A percentile compares a stretch with the other conserved stretches of the same genome.
phyloP scores from a whole-genome alignment of 768 basidiomycete species.

The Mycena venus region DNA sequence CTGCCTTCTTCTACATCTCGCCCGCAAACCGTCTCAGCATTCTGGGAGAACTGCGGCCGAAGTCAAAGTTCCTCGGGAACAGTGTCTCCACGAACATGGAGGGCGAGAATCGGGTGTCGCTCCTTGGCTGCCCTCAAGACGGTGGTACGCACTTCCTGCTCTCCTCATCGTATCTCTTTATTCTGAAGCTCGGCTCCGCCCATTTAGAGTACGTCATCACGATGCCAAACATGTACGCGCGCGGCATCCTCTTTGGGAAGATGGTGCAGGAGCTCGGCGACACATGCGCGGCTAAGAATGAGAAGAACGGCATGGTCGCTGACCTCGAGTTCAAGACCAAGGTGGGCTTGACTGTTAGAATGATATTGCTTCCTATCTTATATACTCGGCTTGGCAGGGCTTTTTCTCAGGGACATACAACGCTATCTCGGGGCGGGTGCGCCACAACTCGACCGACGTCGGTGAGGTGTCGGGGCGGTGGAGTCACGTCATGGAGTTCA shows the following conservation, averaged over 20 bases:
- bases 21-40: slow-evolving; percentile 91
- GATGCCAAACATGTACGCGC: slow-evolving; percentile 98
- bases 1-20: slow-evolving; percentile 96
- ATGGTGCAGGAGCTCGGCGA: slow-evolving; percentile 98
- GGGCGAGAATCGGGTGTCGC: slow-evolving; percentile 89
- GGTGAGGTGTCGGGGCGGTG: slow-evolving; percentile 94
- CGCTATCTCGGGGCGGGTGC: slow-evolving; percentile 85
- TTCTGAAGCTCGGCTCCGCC: background rate
- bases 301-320: slow-evolving; percentile 77
- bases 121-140: slow-evolving; percentile 88
- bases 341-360: slow-evolving; percentile 54
- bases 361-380: background rate
- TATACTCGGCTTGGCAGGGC: slow-evolving; percentile 63
- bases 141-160: slow-evolving; percentile 70
- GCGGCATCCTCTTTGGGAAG: slow-evolving; percentile 90
- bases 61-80: slow-evolving; percentile 97
- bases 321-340: slow-evolving; percentile 99
- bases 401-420: slow-evolving; percentile 99
- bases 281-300: slow-evolving; percentile 86
- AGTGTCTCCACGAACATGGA: slow-evolving; percentile 97
- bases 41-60: slow-evolving; percentile 94
- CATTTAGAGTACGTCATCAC: slow-evolving; percentile 83
- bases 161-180: slow-evolving; percentile 22
- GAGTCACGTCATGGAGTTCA: slow-evolving; percentile 92
- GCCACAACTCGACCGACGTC: slow-evolving; percentile 70